Conservation (phyloP, 495 filamentous ascomycete species). For the Gamarada debralockiae region DNA sequence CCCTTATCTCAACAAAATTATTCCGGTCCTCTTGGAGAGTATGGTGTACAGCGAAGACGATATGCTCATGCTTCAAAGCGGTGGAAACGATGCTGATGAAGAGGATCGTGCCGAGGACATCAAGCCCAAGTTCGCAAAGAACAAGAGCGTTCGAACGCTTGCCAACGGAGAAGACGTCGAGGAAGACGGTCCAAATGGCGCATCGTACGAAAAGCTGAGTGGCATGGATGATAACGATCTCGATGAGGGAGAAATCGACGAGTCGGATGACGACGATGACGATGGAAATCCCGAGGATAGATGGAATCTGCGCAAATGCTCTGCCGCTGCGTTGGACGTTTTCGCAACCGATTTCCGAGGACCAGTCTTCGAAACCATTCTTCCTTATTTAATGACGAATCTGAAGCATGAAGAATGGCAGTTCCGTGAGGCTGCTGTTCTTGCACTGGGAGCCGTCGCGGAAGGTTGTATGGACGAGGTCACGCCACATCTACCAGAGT, state of each 20-base stretch:
- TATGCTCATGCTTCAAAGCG: conserved; percentile 74
- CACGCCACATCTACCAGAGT: conserved; percentile 82
- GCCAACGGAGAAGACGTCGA: conserved; percentile 47
- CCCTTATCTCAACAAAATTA: conserved; percentile 77
- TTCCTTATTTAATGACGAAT: conserved; percentile 90
- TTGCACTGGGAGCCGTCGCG: conserved; percentile 91
- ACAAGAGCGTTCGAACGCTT: conserved; percentile 41
- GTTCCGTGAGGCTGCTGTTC: conserved; percentile 88
- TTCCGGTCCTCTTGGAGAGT: conserved; percentile 85
- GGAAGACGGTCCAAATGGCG: conserved; percentile 46
- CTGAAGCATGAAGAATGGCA: conserved; percentile 87
- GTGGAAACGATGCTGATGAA: conserved; percentile 84
- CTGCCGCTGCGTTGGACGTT: conserved; percentile 91
- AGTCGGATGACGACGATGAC: conserved; percentile 67
- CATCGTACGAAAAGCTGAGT: conserved; percentile 41
- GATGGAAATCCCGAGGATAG: conserved; percentile 82
- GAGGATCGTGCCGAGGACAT: conserved; percentile 91
- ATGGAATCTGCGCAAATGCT: conserved; percentile 97
- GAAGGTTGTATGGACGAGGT: conserved; percentile 92
- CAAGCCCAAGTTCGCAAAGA: conserved; percentile 86
- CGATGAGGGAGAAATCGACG: conserved; percentile 87
- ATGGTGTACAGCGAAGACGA: conserved; percentile 98
- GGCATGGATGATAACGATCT: conserved; percentile 63
- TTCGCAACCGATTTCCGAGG: conserved; percentile 86
- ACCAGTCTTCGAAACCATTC: conserved; percentile 82